phyloP scores from a whole-genome alignment of 129 eudicot species.

The Lactuca saligna region DNA sequence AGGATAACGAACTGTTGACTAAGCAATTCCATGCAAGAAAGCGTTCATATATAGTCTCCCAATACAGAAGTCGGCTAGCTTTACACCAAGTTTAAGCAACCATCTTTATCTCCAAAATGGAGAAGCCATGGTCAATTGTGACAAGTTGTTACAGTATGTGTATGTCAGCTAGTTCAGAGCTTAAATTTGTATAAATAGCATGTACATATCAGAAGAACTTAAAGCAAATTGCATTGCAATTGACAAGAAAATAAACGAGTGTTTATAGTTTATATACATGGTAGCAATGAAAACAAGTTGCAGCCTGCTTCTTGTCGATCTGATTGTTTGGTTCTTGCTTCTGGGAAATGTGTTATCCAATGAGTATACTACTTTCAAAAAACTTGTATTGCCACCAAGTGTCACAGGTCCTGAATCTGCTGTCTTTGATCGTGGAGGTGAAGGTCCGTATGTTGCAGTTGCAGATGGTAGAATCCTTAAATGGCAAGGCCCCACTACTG shows the following conservation, averaged over 20 bases:
- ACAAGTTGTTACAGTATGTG: conserved; percentile 19
- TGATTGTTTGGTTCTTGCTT: conserved; percentile 22
- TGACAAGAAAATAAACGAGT: neutral
- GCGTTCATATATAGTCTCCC: neutral
- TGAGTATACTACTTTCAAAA: conserved; percentile 23
- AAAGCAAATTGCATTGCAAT: conserved; percentile 7
- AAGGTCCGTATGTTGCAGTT: conserved; percentile 40
- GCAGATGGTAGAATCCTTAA: conserved; percentile 48
- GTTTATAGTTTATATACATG: neutral
- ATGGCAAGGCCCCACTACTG: conserved; percentile 33
- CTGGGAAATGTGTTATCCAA: conserved; percentile 19
- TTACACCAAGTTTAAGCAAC: conserved; percentile 30
- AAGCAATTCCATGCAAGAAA: neutral
- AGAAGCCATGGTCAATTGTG: conserved; percentile 22
- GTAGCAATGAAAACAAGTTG: conserved; percentile 18
- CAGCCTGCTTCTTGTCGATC: neutral
- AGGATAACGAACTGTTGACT: neutral
- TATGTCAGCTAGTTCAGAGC: neutral
- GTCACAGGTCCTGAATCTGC: conserved; percentile 41
- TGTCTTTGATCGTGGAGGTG: conserved; percentile 38
- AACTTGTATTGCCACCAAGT: conserved; percentile 30
- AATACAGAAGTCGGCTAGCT: conserved; percentile 13
- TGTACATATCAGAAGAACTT: neutral
- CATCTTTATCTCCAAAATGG: conserved; percentile 25
- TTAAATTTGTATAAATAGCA: conserved; percentile 1